phyloP scores from a whole-genome alignment of 108 stramenopile genomes.

The Schizochytrium sp. region DNA sequence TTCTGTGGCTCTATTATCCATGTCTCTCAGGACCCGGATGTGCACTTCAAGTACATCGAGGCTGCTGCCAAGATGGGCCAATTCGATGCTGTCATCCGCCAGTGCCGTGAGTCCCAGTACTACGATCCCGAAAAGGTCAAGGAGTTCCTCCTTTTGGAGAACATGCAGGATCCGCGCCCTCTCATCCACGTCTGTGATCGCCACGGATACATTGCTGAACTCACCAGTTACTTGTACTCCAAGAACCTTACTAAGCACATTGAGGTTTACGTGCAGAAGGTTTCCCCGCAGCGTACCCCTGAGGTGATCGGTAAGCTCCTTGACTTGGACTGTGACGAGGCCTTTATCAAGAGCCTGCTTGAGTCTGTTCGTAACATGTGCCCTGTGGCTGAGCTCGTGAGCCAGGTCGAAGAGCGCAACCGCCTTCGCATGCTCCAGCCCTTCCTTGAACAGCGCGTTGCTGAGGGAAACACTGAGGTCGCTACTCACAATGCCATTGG shows the following conservation, averaged over 20 bases:
- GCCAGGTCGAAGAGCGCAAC: constrained; percentile 94
- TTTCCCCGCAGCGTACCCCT: constrained; percentile 96
- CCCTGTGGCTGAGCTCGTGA: constrained; percentile 98
- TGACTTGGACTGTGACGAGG: constrained; percentile 88
- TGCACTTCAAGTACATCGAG: constrained; percentile 99
- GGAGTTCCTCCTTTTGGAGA: constrained; percentile 96
- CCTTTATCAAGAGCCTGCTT: constrained; percentile 96
- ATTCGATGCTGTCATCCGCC: constrained; percentile 97
- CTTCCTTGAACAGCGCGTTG: constrained; percentile 99
- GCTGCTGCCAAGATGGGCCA: constrained; percentile 92
- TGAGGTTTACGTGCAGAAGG: constrained; percentile 99
- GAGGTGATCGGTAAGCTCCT: constrained; percentile 99
- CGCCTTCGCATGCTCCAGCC: constrained; percentile 94
- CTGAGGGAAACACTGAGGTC: constrained; percentile 98
- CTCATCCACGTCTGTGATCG: constrained; percentile 99
- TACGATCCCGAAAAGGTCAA: constrained; percentile 98
- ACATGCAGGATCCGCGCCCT: constrained; percentile 98
- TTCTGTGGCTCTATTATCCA: constrained; percentile 96
- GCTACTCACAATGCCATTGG: constrained; percentile 99
- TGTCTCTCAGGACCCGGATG: constrained; percentile 92
- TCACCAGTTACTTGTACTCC: constrained; percentile 97
- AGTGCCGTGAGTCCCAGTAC: constrained; percentile 98
- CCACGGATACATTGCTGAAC: constrained; percentile 96
- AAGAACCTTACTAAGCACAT: constrained; percentile 98
- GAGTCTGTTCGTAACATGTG: constrained; percentile 95